phyloP scores from a whole-genome alignment of 2,329 filamentous ascomycete genomes.

The Venturia oleaginea region DNA sequence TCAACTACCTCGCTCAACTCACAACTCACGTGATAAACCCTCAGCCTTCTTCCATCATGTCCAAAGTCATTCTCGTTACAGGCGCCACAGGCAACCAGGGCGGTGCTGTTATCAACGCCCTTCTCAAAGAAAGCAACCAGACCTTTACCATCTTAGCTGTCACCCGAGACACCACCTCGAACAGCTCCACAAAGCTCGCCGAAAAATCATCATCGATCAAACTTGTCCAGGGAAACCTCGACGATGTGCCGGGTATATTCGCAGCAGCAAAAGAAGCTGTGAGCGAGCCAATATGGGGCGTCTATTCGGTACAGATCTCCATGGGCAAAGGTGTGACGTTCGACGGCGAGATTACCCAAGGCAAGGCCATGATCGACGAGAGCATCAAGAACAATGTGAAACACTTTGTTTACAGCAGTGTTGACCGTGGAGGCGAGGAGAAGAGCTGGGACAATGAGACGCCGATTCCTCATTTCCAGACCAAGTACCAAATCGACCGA shows the following conservation, averaged over 20 bases:
- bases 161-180: constrained; percentile 47
- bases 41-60: constrained; percentile 23
- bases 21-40: constrained; percentile 3
- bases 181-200: constrained; percentile 40
- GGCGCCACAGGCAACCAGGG: constrained; percentile 41
- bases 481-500: constrained; percentile 21
- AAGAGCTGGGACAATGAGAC: constrained; percentile 19
- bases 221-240: constrained; percentile 46
- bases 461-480: constrained; percentile 21
- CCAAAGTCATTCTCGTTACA: constrained; percentile 34
- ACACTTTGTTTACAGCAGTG: constrained; percentile 30
- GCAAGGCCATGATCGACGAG: constrained; percentile 29
- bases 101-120: constrained; percentile 34
- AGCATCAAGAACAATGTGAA: constrained; percentile 24
- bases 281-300: constrained; percentile 43
- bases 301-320: constrained; percentile 50
- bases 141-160: constrained; percentile 49
- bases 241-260: constrained; percentile 43
- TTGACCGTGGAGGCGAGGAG: constrained; percentile 26
- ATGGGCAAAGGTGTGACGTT: constrained; percentile 22
- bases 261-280: constrained; percentile 31
- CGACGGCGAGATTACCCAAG: constrained; percentile 26
- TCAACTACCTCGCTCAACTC: not conserved
- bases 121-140: constrained; percentile 33
- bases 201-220: constrained; percentile 39